Conservation (phyloP, 192 early-diverging fungal species). For the Phycomyces nitens region DNA sequence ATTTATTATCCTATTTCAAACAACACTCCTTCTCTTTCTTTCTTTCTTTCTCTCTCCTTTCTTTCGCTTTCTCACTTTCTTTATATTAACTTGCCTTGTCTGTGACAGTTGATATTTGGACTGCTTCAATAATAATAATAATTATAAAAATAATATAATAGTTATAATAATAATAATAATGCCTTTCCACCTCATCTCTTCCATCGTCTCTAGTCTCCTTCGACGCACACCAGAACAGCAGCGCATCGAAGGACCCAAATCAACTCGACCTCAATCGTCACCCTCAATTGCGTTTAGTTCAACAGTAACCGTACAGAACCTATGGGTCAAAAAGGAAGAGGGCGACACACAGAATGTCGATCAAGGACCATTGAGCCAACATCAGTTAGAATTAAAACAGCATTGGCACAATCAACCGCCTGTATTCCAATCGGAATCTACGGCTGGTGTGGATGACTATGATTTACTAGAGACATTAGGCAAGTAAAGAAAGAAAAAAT, state of each 20-base stretch:
- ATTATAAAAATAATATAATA: no score
- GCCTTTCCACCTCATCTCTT: conserved; percentile 16
- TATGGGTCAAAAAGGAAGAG: conserved; percentile 13
- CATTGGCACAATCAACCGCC: conserved; percentile 22
- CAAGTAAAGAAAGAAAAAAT: conserved; percentile 13
- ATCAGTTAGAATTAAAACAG: conserved; percentile 18
- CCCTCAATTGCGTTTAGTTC: conserved; percentile 10
- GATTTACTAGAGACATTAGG: conserved; percentile 48
- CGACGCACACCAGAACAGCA: conserved; percentile 1
- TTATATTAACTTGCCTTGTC: background rate
- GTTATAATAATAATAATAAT: no score
- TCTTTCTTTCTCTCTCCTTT: background rate
- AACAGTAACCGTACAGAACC: background rate
- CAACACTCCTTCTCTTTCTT: background rate
- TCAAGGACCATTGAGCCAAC: conserved; percentile 10
- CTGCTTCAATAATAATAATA: no score
- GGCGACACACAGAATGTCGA: background rate
- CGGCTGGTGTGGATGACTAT: conserved; percentile 37
- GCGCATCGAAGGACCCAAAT: background rate
- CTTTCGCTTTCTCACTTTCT: background rate
- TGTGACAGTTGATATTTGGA: no score
- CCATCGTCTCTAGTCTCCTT: conserved; percentile 10
- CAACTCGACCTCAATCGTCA: conserved; percentile 3
- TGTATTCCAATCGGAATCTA: conserved; percentile 19
- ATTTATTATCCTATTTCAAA: no score